Evolutionary conservation across 768 basidiomycete species (phyloP), one percentile per base, ranked within the genome.

Genomic region (Rhizopogon rudus): DNA sequence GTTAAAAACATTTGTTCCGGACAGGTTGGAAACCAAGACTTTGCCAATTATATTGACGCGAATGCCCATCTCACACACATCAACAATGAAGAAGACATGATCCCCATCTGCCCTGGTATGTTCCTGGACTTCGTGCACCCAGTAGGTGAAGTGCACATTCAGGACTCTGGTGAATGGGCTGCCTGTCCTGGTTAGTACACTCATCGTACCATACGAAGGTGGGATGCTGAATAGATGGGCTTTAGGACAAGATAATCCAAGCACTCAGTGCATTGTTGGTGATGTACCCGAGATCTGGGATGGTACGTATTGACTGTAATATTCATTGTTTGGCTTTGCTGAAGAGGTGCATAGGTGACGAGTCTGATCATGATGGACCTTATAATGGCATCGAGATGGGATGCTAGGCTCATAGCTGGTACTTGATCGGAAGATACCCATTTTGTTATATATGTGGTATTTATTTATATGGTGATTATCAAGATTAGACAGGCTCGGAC

Each of bases 241-340:
- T 33, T 35, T 50, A 82, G 81, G 85, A 4, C 78, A 86, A 55
- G 87, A 88, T 57, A 87, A 88, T 62, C 61, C 75, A 5, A 80
- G 75, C 57, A 57, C 44, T 3, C 63, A 75, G 54, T 64, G 59
- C 40, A 61, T 57, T 17, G 56, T 63, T 25, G 58, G 61, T 31
- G 58, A 60, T 7, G 62, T 64, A 51, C 61, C 74, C 0, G 76
- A 74, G 29, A 71, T 88, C 53, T 76, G 81, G 22, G 68, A 68
- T 7, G 73, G 48, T 49, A 37, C 14, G 35, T 49, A 49, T 49
- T 49, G 20, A 10, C 9, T 22, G 20, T 1, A 5, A 13, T 49
- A 14, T 9, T 37, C 4, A 10, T 37, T 37, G 14, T 5, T 49
- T 25, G 48, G 35, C 6, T 8, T 37, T 49, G 14, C 48, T 49